Evolutionary conservation across 257 asterid genomes (phyloP), one percentile per base, ranked within the genome.

Genomic region (Henckelia pumila): DNA sequence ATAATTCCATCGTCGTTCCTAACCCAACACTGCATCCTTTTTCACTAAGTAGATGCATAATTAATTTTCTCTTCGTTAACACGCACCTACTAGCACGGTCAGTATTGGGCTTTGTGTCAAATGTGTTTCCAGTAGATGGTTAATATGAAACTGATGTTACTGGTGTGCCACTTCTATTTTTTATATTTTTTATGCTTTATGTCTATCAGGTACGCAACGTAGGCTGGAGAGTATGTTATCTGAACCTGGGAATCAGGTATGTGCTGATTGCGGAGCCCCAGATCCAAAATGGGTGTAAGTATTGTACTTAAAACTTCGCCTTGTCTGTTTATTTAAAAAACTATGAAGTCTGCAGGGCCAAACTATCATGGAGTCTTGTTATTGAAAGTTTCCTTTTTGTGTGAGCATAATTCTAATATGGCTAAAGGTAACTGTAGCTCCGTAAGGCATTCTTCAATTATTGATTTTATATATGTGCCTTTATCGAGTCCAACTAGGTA

Each of bases 231-330:
- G 72, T 84, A 64, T 92, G 73, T 63, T 83, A 75, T 58, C 78
- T 61, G 96, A 86, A 81, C 81, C 79, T 4, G 93, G 95, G 24
- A 92, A 92, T 69, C 74, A 71, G 71, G 60, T 78, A 14, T 92
- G 98, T 79, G 96, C 98, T 37, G 98, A 92, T 71, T 92, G 98
- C 77, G 98, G 95, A 69, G 67, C 96, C 63, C 89, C 86, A 68
- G 89, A 92, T 82, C 98, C 98, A 25, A 89, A 88, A 81, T 92
- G 98, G 98, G 95, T 89, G 98, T 92, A 88, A 86, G 95, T 79
- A 63, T 76, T 56, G 1, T 13, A 29, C 62, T 58, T 37, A 19
- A 68, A 17, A 20, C 29, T 60, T 63, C 44, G 20, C 11, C 52
- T 9, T 13, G 25, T 74, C 52, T 55, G 7, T 61, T 30, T 19